Evolutionary conservation across 1,284 basidiomycete species (phyloP).

Genomic region (Naganishia albida): DNA sequence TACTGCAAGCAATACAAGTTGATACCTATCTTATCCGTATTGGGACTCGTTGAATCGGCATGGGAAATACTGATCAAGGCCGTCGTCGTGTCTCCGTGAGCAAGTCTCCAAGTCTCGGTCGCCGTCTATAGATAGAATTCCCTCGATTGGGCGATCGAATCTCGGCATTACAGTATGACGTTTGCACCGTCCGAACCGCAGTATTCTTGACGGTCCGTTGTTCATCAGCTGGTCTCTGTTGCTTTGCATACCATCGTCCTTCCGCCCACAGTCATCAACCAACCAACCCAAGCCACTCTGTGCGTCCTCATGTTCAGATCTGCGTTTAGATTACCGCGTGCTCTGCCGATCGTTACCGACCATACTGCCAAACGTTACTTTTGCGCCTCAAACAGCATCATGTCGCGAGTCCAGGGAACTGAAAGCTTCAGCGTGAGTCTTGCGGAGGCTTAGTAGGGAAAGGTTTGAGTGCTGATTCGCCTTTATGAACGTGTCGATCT

Average conservation of each 20-base stretch:
- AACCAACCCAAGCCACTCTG: not conserved
- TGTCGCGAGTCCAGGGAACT: conserved; percentile 32
- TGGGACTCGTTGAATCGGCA: not conserved
- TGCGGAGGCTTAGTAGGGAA: no score
- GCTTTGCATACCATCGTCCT: not conserved
- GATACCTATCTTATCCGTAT: not conserved
- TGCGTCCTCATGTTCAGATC: conserved; percentile 16
- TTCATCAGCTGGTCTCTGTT: not conserved
- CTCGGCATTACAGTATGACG: not conserved
- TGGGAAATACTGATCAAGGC: no score
- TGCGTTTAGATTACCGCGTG: not conserved
- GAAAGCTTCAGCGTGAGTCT: conserved; percentile 29
- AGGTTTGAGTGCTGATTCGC: not conserved
- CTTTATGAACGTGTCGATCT: not conserved
- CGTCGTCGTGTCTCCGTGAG: no score
- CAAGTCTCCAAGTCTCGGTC: no score
- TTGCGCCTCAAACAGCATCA: conserved; percentile 19
- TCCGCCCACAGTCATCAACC: no score
- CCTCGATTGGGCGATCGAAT: not conserved
- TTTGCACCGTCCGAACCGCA: not conserved
- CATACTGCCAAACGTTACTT: conserved; percentile 11
- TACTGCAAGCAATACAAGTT: no score
- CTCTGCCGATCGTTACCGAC: not conserved
- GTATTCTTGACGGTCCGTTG: no score
- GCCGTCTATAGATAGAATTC: no score